Conservation (phyloP, 2,329 filamentous ascomycete species). For the Sordariomycetes sp. region DNA sequence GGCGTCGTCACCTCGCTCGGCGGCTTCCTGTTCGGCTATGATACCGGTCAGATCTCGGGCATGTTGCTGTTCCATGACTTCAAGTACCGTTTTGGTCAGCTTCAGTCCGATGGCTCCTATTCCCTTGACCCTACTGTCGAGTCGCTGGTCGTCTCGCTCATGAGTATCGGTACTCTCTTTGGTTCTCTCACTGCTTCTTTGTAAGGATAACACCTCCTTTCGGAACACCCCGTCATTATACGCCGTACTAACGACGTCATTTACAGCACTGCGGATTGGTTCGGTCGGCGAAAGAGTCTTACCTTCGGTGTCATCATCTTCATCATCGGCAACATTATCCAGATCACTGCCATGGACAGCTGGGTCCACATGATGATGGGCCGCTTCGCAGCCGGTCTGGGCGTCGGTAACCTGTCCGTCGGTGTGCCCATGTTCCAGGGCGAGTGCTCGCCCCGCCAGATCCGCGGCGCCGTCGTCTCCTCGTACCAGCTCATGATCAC, state of each 20-base stretch:
- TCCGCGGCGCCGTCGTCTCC: constrained; percentile 50
- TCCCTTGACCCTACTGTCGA: constrained; percentile 26
- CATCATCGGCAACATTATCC: constrained; percentile 50
- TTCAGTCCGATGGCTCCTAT: constrained; percentile 21
- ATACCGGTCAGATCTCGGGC: constrained; percentile 45
- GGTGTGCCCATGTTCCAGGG: constrained; percentile 56
- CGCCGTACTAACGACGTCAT: not conserved
- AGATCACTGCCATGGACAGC: constrained; percentile 42
- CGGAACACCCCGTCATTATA: not conserved
- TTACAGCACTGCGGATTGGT: constrained; percentile 37
- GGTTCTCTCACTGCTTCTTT: constrained; percentile 27
- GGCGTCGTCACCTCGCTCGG: constrained; percentile 42
- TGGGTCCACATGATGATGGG: constrained; percentile 60
- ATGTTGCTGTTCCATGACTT: constrained; percentile 20
- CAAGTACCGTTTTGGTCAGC: constrained; percentile 35
- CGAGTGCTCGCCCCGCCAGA: constrained; percentile 47
- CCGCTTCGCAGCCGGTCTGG: constrained; percentile 56
- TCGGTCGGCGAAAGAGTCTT: constrained; percentile 43
- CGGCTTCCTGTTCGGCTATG: constrained; percentile 50
- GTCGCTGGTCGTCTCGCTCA: constrained; percentile 40
- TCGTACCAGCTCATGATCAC: constrained; percentile 68
- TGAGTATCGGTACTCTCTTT: constrained; percentile 40
- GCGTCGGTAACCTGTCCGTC: constrained; percentile 54
- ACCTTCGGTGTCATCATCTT: constrained; percentile 41
- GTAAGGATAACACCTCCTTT: no score